These are phyloP conservation scores for Phytophthora podocarpi DNA, from an alignment of 352 stramenopile species.

Conservation along the genomic window DNA sequence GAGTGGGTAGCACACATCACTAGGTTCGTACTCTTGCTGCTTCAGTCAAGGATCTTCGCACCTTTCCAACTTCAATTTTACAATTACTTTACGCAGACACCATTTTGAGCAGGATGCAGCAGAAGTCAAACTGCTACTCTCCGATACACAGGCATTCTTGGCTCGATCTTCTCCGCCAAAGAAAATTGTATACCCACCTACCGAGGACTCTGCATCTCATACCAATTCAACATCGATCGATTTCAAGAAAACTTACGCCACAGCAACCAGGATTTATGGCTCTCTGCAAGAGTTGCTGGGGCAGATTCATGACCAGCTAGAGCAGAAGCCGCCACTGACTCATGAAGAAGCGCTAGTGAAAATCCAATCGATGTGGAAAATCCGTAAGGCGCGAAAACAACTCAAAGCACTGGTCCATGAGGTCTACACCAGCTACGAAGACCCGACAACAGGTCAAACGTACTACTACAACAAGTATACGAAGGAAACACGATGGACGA, in stretches of 20 bases:
- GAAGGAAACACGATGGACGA: constrained; percentile 70
- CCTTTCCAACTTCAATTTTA: background rate
- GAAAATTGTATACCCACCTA: background rate
- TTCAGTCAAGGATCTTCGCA: too few species aligned
- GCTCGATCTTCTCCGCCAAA: constrained; percentile 13
- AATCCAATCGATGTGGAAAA: constrained; percentile 81
- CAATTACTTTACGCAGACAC: constrained; percentile 50
- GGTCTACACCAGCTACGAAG: constrained; percentile 64
- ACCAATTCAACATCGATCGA: constrained; percentile 29
- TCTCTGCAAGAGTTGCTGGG: constrained; percentile 50
- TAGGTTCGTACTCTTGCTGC: constrained; percentile 33
- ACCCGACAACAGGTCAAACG: constrained; percentile 60
- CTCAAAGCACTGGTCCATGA: constrained; percentile 60
- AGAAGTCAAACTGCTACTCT: constrained; percentile 62
- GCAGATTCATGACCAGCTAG: constrained; percentile 55
- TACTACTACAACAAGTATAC: constrained; percentile 87
- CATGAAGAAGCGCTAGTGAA: constrained; percentile 60
- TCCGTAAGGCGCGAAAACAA: constrained; percentile 71
- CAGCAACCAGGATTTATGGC: constrained; percentile 40
- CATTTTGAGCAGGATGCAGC: constrained; percentile 69
- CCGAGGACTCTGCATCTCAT: background rate
- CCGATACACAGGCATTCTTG: constrained; percentile 49
- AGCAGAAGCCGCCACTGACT: constrained; percentile 48
- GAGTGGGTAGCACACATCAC: constrained; percentile 68
- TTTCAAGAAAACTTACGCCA: constrained; percentile 49